These are phyloP conservation scores for Penicillium griseofulvum DNA, from an alignment of 2,329 filamentous ascomycete genomes.

Conservation along the genomic window DNA sequence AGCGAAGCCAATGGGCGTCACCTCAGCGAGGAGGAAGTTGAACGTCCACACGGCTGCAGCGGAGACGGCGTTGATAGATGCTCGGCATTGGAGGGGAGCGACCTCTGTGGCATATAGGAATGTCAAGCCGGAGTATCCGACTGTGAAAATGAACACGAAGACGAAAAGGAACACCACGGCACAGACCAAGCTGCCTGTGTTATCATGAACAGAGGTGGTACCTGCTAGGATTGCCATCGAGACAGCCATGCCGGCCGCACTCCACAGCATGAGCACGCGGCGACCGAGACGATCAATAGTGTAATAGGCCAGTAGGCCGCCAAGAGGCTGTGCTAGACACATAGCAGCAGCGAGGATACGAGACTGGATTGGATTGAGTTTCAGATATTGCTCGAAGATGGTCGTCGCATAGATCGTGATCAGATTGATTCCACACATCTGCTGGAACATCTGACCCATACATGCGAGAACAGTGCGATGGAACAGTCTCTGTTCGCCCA, in stretches of 20 bases:
- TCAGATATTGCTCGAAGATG: conserved; percentile 4
- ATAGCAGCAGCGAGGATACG: conserved; percentile 10
- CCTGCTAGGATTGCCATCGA: conserved; percentile 14
- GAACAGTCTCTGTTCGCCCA: conserved; percentile 36
- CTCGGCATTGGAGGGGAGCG: conserved; percentile 13
- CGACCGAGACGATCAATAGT: conserved; percentile 39
- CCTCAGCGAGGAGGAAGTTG: conserved; percentile 20
- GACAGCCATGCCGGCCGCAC: conserved; percentile 10
- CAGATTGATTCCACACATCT: conserved; percentile 39
- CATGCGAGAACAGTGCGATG: conserved; percentile 36
- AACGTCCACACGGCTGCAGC: conserved; percentile 15
- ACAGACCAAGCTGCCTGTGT: conserved; percentile 7
- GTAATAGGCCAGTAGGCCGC: conserved; percentile 41
- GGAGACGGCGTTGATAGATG: conserved; percentile 13
- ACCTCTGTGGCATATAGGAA: conserved; percentile 16
- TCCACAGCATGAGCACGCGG: conserved; percentile 26
- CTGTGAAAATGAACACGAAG: conserved; percentile 13
- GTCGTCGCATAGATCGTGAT: conserved; percentile 35
- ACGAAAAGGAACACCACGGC: conserved; percentile 15
- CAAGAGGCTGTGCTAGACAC: conserved; percentile 33
- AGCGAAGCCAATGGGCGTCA: conserved; percentile 13
- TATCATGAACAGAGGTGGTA: not conserved
- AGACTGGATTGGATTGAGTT: conserved; percentile 5
- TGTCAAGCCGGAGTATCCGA: conserved; percentile 15
- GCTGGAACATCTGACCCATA: conserved; percentile 36